Percentiles rank a stretch among this genome's conserved stretches.
Conservation (phyloP, 768 basidiomycete species). For the Podaxis rugospora region DNA sequence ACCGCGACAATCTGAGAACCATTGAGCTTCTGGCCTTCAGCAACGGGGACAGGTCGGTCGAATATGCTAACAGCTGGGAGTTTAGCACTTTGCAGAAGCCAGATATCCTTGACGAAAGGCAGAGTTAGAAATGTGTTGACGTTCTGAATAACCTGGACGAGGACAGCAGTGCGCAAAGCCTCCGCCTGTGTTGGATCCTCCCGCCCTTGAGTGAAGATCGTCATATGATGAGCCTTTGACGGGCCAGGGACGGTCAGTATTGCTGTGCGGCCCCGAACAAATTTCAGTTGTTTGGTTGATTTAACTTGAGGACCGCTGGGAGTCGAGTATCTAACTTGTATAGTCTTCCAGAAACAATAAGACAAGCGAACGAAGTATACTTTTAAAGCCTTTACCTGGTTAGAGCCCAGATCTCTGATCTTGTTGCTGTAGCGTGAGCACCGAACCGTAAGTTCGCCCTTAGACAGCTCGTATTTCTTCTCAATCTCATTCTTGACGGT, state of each 20-base stretch:
- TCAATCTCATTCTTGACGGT: constrained; percentile 43
- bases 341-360: background rate
- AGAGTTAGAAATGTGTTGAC: constrained; percentile 20
- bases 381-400: constrained; percentile 21
- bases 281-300: constrained; percentile 19
- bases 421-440: constrained; percentile 43
- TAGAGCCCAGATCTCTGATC: constrained; percentile 22
- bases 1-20: constrained; percentile 31
- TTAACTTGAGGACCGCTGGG: constrained; percentile 8
- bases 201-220: constrained; percentile 42
- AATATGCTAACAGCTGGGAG: constrained; percentile 11
- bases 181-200: constrained; percentile 49
- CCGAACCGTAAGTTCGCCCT: constrained; percentile 27
- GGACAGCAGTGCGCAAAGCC: constrained; percentile 17
- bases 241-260: constrained; percentile 22
- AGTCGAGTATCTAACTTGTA: background rate
- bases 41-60: background rate
- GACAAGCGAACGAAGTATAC: too few species aligned
- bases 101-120: constrained; percentile 33
- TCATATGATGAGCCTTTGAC: constrained; percentile 23
- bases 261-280: constrained; percentile 36
- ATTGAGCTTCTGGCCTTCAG: constrained; percentile 24
- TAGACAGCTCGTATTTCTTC: constrained; percentile 19
- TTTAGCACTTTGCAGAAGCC: constrained; percentile 20
- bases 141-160: constrained; percentile 25